Evolutionary conservation across 1,284 basidiomycete genomes (phyloP), one percentile per base, ranked within the genome.

Genomic region (Puccinia brachypodii): DNA sequence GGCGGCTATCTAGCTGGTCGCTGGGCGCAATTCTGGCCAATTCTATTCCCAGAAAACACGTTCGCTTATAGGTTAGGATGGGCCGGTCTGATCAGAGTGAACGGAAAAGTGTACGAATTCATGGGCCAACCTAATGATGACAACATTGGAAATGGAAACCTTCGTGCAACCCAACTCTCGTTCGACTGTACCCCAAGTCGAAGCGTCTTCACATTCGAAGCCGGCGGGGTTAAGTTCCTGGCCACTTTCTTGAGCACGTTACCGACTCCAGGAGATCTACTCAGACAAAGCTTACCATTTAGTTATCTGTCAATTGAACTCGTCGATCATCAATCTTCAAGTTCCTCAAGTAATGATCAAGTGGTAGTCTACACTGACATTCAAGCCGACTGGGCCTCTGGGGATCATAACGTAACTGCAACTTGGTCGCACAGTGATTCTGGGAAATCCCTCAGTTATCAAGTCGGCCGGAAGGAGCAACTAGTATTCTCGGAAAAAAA

Each of bases 231-330:
- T 58, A 60, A 42, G 14, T 86, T 86, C 83, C 85, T 83, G 62
- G 85, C 84, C 60, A 85, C 84, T 19, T 86, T 86, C 82, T 74
- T 86, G 62, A 85, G 85, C 28, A 85, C 85, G n/a, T 83, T 86
- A 83, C 84, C 84, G 56, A 84, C 84, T 7, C 9, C 31, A 28
- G 75, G 85, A 68, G 85, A 86, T 81, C 85, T 84, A 53, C 78
- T 86, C 25, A 82, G 85, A 38, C 85, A 86, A 75, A 85, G 82
- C 81, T 73, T 86, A 66, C 85, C 85, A n/a, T 83, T 86, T 22
- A 85, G 84, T 83, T 86, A 86, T 83, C 68, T 86, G 58, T 83
- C 86, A 53, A 82, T 86, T 66, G 83, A 85, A 60, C 82, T 86
- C 28, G 83, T 85, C 76, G 83, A 83, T 40, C 56, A 81, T 82